Evolutionary conservation across 2,329 filamentous ascomycete species (phyloP).

Genomic region (Calonectria naviculata): DNA sequence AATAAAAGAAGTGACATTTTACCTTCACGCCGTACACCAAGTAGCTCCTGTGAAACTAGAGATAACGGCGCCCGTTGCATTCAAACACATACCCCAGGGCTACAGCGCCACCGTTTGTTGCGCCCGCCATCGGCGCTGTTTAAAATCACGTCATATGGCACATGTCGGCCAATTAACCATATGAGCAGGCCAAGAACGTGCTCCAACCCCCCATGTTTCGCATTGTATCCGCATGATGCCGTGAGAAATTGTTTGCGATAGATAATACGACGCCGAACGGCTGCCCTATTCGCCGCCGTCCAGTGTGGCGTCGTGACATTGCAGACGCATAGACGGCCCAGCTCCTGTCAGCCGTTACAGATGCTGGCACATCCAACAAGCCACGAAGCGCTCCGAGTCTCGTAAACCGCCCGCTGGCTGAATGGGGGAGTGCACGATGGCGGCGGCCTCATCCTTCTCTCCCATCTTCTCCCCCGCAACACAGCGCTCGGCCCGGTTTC

Average conservation of each 20-base stretch:
- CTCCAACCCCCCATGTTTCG: too few species aligned
- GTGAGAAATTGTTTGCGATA: too few species aligned
- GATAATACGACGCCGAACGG: too few species aligned
- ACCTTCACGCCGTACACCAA: too few species aligned
- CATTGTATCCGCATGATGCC: too few species aligned
- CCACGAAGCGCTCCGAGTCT: constrained; percentile 8
- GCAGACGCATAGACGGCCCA: neutral
- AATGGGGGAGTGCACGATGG: neutral
- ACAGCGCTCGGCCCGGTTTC: neutral
- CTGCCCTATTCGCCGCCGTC: neutral
- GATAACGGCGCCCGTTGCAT: neutral
- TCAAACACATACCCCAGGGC: neutral
- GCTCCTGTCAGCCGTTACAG: neutral
- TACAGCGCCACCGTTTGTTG: neutral
- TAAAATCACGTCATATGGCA: neutral
- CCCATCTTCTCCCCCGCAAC: neutral
- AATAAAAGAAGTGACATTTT: too few species aligned
- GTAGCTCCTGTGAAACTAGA: neutral
- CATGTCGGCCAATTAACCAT: too few species aligned
- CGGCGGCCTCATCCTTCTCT: neutral
- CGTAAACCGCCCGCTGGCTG: neutral
- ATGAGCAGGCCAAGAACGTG: too few species aligned
- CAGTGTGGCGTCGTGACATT: neutral
- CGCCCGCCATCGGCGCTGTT: too few species aligned
- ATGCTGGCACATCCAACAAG: constrained; percentile 13